A percentile compares a stretch with the other conserved stretches of the same genome.
Evolutionary conservation across 352 stramenopile species (phyloP).

Genomic region (Elongisporangium anandrum): DNA sequence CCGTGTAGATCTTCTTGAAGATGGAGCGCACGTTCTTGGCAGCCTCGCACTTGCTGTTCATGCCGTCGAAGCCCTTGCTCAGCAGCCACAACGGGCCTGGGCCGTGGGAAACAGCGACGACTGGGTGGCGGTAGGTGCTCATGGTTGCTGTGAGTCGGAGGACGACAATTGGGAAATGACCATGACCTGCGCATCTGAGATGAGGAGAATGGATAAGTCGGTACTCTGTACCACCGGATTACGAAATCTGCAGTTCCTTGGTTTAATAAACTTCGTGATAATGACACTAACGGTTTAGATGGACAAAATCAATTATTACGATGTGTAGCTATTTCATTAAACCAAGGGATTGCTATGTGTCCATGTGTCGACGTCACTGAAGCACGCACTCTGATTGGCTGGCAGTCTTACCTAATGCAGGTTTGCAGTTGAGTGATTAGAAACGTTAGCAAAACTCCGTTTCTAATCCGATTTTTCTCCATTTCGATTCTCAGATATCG

Average conservation of each 20-base stretch:
- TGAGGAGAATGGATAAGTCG: background rate
- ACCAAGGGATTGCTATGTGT: background rate
- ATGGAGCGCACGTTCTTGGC: conserved; percentile 35
- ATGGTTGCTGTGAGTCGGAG: background rate
- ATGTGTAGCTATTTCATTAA: background rate
- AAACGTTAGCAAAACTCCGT: background rate
- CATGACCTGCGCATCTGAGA: background rate
- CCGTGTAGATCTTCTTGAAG: conserved; percentile 46
- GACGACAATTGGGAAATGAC: background rate
- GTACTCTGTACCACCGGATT: background rate
- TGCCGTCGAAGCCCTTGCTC: conserved; percentile 30
- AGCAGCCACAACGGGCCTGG: conserved; percentile 62
- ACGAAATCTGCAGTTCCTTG: background rate
- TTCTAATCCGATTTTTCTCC: background rate
- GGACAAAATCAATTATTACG: background rate
- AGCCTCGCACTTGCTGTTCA: conserved; percentile 18
- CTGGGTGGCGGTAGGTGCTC: conserved; percentile 17
- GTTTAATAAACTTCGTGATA: background rate
- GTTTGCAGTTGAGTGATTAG: background rate
- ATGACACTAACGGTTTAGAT: background rate
- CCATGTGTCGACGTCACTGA: background rate
- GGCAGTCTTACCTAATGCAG: background rate
- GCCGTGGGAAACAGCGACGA: conserved; percentile 55
- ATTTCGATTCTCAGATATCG: background rate
- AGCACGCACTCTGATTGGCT: background rate